Base-by-base conservation (phyloP, 139 green algal species). In the Edaphochlamys debaryana region DNA sequence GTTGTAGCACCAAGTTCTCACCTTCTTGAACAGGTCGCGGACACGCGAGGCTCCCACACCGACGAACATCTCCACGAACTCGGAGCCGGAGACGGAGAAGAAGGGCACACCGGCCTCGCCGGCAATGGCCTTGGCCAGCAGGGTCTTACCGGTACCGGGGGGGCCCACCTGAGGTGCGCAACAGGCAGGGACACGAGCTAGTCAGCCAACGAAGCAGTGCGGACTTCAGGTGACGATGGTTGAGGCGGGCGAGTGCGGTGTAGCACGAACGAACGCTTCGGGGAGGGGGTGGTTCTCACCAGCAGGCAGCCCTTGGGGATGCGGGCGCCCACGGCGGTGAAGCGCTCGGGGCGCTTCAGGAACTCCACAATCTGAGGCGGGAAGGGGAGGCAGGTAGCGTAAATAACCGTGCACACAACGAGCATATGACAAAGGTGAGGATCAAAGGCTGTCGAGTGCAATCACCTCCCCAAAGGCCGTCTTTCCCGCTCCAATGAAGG, bases 51-150 rank as follows among this genome's bases (percentile, higher is more conserved):
- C 97, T 42, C 97, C 97, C 79, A 99, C 97, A 78, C 97, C 97
- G n/a, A 99, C 97, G 91, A 99, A 99, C 92, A 99, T 96, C 94
- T 99, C 97, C 75, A 99, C 97, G 86, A 99, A 99, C 91, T 99
- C 97, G 1, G 95, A 98, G 69, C 96, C 97, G 40, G 94, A 93
- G 76, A 97, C 96, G 67, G 94, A 98, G 92, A 99, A 99, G 95
- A 99, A 99, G 40, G 97, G 97, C 82, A 98, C 95, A 62, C 95
- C 97, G 22, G 97, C 97, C 93, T 99, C 97, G 76, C 93, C 93
- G 40, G 94, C 94, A 76, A 96, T 94, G 25, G 94, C 94, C 88
- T 95, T 95, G 75, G 92, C 94, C 63, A 96, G 92, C 87, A 97
- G 88, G 29, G 93, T 96, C 90, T 97, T 96, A 82, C 95, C 95